Base-by-base conservation (phyloP, 768 basidiomycete genomes). In the Lanmaoa rubissima region DNA sequence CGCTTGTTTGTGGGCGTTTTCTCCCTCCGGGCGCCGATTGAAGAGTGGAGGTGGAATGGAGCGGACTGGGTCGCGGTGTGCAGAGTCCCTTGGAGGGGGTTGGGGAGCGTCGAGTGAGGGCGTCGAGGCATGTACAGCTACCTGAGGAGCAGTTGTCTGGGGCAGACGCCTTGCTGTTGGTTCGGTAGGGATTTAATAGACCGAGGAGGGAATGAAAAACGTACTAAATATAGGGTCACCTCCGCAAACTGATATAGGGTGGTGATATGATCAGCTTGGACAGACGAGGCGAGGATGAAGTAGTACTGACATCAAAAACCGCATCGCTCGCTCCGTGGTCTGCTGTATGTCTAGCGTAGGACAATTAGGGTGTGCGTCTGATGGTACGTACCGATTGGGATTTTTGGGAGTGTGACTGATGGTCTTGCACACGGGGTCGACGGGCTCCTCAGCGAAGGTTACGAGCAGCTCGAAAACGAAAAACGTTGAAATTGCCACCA, bases 271-370 rank as follows among this genome's bases (percentile, higher is more conserved):
- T 59, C 31, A 61, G 43, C 31, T 5, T 36, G 36, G 36, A 9
- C 32, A 31, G 48, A 21, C 1, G 10, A 12, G 11, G 17, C 5
- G n/a, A 10, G 39, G n/a, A 28, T 0, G 21, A 43, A 5, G 19
- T 0, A 5, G 40, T 16, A 58, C 69, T 26, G 59, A 79, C 79
- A 63, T 35, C 70, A 81, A 55, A 78, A 82, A 0, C 48, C 39
- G 36, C 70, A 72, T 7, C 13, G 28, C 0, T 58, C 48, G 13
- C 6, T 5, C 0, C 3, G 3, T 12, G 35, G n/a, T 53, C 68
- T 68, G 7, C 62, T 43, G 53, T 80, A 82, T 70, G 55, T 31
- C 1, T 0, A 5, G n/a, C 0, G 36, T 0, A 14, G 24, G 28
- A 8, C 4, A 24, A n/a, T 38, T 14, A 19, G 14, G 43, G 26